Percentiles rank a stretch among this genome's conserved stretches.
phyloP scores from a whole-genome alignment of 225 moss, liverwort and hornwort species.

The Rhytidiadelphus loreus region DNA sequence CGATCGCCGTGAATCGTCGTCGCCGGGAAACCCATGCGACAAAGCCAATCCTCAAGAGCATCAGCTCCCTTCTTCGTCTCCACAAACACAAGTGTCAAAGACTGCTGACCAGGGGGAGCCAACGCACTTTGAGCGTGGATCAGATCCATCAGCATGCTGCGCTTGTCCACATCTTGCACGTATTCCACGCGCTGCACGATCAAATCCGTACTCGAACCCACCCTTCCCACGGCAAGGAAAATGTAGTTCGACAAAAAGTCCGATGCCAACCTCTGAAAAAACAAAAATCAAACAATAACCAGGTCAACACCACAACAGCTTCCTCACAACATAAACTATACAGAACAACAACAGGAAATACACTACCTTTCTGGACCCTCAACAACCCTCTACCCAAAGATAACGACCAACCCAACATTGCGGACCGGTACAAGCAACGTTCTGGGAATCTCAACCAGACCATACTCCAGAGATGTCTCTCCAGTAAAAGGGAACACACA shows the following conservation, averaged over 20 bases:
- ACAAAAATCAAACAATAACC: neutral
- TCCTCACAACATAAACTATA: neutral
- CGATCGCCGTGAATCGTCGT: slow-evolving; percentile 98
- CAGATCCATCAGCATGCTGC: slow-evolving; percentile 97
- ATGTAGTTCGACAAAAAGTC: slow-evolving; percentile 94
- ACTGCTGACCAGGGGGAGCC: slow-evolving; percentile 56
- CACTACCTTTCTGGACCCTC: neutral
- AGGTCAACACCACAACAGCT: neutral
- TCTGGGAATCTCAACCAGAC: neutral
- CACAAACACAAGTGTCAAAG: slow-evolving; percentile 88
- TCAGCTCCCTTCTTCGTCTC: slow-evolving; percentile 98
- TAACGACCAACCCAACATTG: no score
- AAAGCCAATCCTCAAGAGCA: slow-evolving; percentile 93
- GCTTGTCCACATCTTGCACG: slow-evolving; percentile 78
- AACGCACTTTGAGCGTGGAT: slow-evolving; percentile 76
- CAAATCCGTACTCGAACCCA: slow-evolving; percentile 93
- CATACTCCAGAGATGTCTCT: neutral
- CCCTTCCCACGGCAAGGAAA: slow-evolving; percentile 90
- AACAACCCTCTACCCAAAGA: neutral
- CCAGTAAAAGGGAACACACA: neutral
- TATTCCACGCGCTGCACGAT: slow-evolving; percentile 91
- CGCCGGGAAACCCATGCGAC: slow-evolving; percentile 83
- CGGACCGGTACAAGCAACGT: no score
- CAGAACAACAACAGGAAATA: neutral
- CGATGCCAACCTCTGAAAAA: slow-evolving; percentile 79